Base-by-base conservation (phyloP, 495 filamentous ascomycete genomes). In the Podospora bellae-mahoneyi region DNA sequence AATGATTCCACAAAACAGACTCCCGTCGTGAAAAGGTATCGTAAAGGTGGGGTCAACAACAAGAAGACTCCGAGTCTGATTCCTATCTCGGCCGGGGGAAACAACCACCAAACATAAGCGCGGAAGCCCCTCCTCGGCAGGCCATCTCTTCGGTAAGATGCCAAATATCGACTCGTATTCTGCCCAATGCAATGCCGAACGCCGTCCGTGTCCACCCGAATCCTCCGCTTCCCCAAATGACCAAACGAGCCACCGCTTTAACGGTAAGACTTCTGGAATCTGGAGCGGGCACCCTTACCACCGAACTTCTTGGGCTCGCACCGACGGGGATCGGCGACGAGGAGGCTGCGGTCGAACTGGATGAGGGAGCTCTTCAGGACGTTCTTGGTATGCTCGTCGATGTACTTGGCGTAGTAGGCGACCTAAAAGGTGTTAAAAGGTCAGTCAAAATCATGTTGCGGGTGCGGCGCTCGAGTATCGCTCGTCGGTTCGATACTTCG, bases 321-420 rank as follows among this genome's bases (percentile, higher is more conserved):
- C 70, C 95, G 91, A 74, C 94, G 87, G 87, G 97, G 97, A 80
- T 99, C 95, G 80, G 95, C 96, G 73, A 99, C 95, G 74, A 99
- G 89, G 70, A 99, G 86, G 79, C 92, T 97, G 74, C 95, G 90
- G 87, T 99, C 95, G 87, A 96, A 99, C 80, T 91, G 87, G 77
- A 91, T 90, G 69, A 98, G 87, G 70, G 91, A 91, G 81, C 93
- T 89, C 92, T 99, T 99, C 75, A 99, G 87, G 84, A 90, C 86
- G 89, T 97, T 99, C 92, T 99, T 99, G 85, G 91, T 90, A 89
- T 98, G 92, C 90, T 99, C 95, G 79, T 99, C 95, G 82, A 99
- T 92, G 85, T 89, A 99, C 86, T 99, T 99, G 88, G 97, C 95
- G 91, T 97, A 98, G 91, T 98, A 99, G 82, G 95, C 94, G 77